Evolutionary conservation across 257 asterid species (phyloP), one percentile per base, ranked within the genome.

Genomic region (Plantago ovata): DNA sequence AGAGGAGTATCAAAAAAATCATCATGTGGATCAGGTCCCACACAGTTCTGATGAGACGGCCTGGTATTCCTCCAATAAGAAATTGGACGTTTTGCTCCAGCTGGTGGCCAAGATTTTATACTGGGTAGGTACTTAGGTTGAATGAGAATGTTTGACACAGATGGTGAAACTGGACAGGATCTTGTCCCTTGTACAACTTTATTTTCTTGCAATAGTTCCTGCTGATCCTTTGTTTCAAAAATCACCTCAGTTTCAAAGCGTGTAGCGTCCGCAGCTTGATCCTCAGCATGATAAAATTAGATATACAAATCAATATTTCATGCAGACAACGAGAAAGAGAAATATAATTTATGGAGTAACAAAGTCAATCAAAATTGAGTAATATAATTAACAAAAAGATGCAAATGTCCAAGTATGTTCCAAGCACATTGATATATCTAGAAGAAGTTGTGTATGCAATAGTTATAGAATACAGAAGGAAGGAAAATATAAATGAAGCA

Each of bases 51-150:
- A 64, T 84, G 87, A 61, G 95, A 84, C n/a, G n/a, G n/a, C 76
- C 96, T 77, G 55, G 98, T 93, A 63, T 89, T 85, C 80, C 94
- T 89, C 98, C 98, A 89, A 60, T 82, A 75, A 47, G 98, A 86
- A 56, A 42, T 70, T 36, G 90, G 79, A 50, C 97, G 97, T 67
- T 93, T 92, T 62, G 76, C 76, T 54, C 97, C 95, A 49, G 75
- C 79, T 70, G 92, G 82, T 23, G 84, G 81, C 53, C 72, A 72
- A 19, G 86, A 70, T 71, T 75, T 84, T 42, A 57, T 69, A 61
- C 70, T 69, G 38, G 56, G 68, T 12, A 73, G 70, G 45, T 59
- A 28, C 60, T 79, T 79, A 51, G 73, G 76, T 57, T 78, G 75
- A 66, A 71, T 43, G 59, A 62, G 63, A 59, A 51, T 67, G 58